Percentiles rank a stretch among this genome's conserved stretches.
phyloP scores from a whole-genome alignment of 176 grass and related monocot genomes.

The Pontederia crassipes region DNA sequence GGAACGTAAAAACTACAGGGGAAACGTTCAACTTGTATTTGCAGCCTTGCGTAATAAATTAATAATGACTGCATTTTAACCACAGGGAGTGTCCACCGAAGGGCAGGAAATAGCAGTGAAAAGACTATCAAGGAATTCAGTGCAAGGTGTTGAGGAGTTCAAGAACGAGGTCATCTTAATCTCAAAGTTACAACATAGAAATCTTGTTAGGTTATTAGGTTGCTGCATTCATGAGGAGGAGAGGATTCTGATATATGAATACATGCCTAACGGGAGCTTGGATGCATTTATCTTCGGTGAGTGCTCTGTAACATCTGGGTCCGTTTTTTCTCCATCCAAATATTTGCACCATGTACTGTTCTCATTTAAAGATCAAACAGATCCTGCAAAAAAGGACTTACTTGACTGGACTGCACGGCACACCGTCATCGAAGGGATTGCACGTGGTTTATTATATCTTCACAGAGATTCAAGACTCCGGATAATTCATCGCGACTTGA shows the following conservation, averaged over 20 bases:
- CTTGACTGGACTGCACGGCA: slow-evolving; percentile 4
- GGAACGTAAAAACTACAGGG: background rate
- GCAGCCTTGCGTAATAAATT: background rate
- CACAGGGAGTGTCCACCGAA: background rate
- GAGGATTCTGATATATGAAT: slow-evolving; percentile 19
- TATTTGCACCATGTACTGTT: background rate
- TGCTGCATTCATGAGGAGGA: slow-evolving; percentile 16
- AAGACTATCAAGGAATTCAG: slow-evolving; percentile 11
- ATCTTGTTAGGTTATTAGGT: slow-evolving; percentile 13
- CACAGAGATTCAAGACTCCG: slow-evolving; percentile 16
- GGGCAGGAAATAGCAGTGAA: slow-evolving; percentile 15
- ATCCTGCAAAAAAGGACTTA: background rate
- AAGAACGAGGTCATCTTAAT: slow-evolving; percentile 16
- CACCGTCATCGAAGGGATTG: slow-evolving; percentile 13
- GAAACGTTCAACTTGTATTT: background rate
- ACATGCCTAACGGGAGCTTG: slow-evolving; percentile 19
- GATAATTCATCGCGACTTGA: slow-evolving; percentile 21
- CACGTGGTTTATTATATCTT: slow-evolving; percentile 10
- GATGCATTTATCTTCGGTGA: slow-evolving; percentile 15
- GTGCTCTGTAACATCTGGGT: background rate
- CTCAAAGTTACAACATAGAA: slow-evolving; percentile 10
- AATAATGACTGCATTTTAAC: background rate
- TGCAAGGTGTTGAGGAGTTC: slow-evolving; percentile 8
- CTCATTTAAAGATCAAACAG: background rate
- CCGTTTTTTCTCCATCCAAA: background rate